phyloP scores from a whole-genome alignment of 257 asterid species.

The Nicotiana knightiana region DNA sequence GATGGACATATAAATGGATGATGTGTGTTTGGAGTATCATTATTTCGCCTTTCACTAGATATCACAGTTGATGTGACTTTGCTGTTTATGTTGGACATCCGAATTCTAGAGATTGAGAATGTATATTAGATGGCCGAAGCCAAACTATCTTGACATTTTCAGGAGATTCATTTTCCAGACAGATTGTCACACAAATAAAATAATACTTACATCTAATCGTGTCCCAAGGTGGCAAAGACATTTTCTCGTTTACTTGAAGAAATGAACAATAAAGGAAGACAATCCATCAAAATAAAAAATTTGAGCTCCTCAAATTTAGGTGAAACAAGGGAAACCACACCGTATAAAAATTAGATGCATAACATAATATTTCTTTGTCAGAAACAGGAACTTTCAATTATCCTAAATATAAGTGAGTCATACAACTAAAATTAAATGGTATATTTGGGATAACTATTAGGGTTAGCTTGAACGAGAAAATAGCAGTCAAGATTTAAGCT shows the following conservation, averaged over 20 bases:
- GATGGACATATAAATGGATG: not conserved
- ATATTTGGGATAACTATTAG: no score
- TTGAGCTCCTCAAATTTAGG: no score
- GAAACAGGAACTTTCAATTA: not conserved
- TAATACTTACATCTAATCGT: not conserved
- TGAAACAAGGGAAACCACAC: not conserved
- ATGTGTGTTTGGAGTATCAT: not conserved
- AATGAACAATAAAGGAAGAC: not conserved
- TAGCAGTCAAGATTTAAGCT: not conserved
- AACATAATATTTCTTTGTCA: no score
- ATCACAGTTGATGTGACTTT: not conserved
- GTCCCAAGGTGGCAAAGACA: not conserved
- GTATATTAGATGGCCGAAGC: not conserved
- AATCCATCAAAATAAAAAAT: not conserved
- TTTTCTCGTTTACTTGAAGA: not conserved
- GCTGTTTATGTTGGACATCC: not conserved
- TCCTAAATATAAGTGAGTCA: not conserved
- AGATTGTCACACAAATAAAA: not conserved
- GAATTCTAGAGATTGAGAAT: not conserved
- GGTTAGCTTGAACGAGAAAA: not conserved
- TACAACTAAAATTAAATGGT: not conserved
- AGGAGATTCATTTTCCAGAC: not conserved
- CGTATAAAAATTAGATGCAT: not conserved
- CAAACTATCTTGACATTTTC: not conserved
- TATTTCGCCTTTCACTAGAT: not conserved